These are phyloP conservation scores for Kalmanozyma brasiliensis DNA, from an alignment of 1,284 basidiomycete species.

Conservation along the genomic window DNA sequence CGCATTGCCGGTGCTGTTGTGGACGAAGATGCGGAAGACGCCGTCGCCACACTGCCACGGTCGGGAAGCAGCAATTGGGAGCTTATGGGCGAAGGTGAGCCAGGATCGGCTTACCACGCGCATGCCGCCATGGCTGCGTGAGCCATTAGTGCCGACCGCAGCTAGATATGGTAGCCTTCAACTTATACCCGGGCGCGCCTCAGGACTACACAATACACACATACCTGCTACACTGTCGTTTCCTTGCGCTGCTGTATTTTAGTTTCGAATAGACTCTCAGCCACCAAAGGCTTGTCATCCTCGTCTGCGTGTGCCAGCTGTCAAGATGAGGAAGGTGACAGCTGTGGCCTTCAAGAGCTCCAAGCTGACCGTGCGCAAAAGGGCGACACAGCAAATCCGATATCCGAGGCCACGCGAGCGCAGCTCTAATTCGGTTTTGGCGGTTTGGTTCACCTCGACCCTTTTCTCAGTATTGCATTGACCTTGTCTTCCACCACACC, in stretches of 20 bases:
- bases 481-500: not conserved
- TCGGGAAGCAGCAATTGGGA: slow-evolving; percentile 51
- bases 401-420: slow-evolving; percentile 8
- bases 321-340: too few relatives aligned
- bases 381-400: slow-evolving; percentile 12
- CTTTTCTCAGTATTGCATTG: not conserved
- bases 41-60: slow-evolving; percentile 13
- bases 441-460: slow-evolving; percentile 1
- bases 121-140: slow-evolving; percentile 30
- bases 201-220: too few relatives aligned
- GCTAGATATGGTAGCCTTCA: too few relatives aligned
- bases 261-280: not conserved
- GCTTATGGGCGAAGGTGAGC: slow-evolving; percentile 33
- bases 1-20: slow-evolving; percentile 36
- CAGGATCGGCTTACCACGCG: slow-evolving; percentile 11
- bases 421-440: slow-evolving; percentile 13
- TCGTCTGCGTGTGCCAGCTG: not conserved
- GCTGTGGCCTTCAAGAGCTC: too few relatives aligned
- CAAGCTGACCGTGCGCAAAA: slow-evolving; percentile 14
- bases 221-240: not conserved
- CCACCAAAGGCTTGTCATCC: not conserved
- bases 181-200: slow-evolving; percentile 19
- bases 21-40: slow-evolving; percentile 15
- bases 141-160: not conserved
- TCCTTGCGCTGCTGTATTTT: slow-evolving; percentile 25